These are phyloP conservation scores for Chaetoceros tenuissimus DNA, from an alignment of 108 stramenopile species.

Conservation along the genomic window DNA sequence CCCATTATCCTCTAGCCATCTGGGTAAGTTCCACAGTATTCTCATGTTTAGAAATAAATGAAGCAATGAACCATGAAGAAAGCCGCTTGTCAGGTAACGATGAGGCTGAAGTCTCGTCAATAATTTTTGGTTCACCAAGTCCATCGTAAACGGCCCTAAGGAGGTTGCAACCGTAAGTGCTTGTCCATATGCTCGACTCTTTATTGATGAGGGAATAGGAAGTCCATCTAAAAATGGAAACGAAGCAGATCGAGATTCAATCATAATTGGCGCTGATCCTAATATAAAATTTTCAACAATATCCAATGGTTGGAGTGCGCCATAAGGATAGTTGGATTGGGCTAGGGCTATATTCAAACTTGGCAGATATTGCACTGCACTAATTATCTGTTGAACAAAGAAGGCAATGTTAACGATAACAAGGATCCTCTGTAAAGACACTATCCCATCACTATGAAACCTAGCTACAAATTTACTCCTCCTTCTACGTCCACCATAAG, in stretches of 20 bases:
- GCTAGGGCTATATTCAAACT: conserved; percentile 47
- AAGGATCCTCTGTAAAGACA: conserved; percentile 21
- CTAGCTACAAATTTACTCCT: background rate
- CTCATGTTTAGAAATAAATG: conserved; percentile 57
- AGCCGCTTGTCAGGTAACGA: conserved; percentile 66
- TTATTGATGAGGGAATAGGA: conserved; percentile 11
- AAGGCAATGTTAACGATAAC: conserved; percentile 29
- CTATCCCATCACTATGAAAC: background rate
- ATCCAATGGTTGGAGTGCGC: conserved; percentile 3
- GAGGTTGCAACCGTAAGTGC: conserved; percentile 17
- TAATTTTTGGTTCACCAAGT: conserved; percentile 40
- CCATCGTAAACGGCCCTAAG: conserved; percentile 40
- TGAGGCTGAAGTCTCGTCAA: conserved; percentile 44
- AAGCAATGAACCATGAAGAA: conserved; percentile 55
- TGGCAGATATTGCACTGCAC: conserved; percentile 33
- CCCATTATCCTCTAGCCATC: conserved; percentile 52
- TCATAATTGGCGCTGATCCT: conserved; percentile 1
- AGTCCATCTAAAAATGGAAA: conserved; percentile 20
- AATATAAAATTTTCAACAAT: background rate
- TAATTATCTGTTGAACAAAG: conserved; percentile 53
- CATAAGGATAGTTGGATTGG: conserved; percentile 15
- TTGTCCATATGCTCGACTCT: conserved; percentile 1
- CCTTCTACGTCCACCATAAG: background rate
- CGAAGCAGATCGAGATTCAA: background rate
- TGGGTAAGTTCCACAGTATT: conserved; percentile 35